phyloP scores from a whole-genome alignment of 75 land plant species.

The Pinus taeda region DNA sequence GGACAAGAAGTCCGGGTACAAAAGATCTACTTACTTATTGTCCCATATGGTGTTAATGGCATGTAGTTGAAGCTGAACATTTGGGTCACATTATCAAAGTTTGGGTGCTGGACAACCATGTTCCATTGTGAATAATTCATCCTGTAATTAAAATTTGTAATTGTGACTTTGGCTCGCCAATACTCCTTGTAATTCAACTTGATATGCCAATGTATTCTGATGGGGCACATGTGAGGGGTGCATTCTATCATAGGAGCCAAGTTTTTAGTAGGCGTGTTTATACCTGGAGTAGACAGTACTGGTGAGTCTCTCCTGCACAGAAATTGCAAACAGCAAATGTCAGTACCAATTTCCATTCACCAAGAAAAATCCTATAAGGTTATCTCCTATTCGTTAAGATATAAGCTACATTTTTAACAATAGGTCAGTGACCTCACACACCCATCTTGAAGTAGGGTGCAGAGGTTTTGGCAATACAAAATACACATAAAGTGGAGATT shows the following conservation, averaged over 20 bases:
- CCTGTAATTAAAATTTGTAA: constrained; percentile 58
- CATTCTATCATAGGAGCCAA: constrained; percentile 16
- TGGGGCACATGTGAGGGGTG: constrained; percentile 71
- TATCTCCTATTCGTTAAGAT: too few species aligned
- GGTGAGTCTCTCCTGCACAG: constrained; percentile 12
- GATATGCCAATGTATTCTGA: constrained; percentile 74
- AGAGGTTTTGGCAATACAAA: background rate
- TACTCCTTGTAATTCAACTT: constrained; percentile 62
- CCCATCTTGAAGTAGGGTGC: background rate
- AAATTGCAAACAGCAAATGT: background rate
- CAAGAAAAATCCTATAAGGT: background rate
- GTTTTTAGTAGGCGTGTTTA: constrained; percentile 16
- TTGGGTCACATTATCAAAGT: constrained; percentile 49
- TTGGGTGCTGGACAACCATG: constrained; percentile 67
- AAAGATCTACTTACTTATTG: constrained; percentile 38
- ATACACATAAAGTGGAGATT: background rate
- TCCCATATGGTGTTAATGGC: constrained; percentile 41
- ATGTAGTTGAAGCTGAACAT: constrained; percentile 66
- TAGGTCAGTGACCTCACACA: too few species aligned
- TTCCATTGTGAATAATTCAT: constrained; percentile 64
- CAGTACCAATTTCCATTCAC: background rate
- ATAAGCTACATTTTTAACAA: too few species aligned
- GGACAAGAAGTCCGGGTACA: too few species aligned
- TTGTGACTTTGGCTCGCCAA: constrained; percentile 69
- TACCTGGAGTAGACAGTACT: background rate